Evolutionary conservation across 768 basidiomycete species (phyloP).

Genomic region (Lentinula aciculospora): DNA sequence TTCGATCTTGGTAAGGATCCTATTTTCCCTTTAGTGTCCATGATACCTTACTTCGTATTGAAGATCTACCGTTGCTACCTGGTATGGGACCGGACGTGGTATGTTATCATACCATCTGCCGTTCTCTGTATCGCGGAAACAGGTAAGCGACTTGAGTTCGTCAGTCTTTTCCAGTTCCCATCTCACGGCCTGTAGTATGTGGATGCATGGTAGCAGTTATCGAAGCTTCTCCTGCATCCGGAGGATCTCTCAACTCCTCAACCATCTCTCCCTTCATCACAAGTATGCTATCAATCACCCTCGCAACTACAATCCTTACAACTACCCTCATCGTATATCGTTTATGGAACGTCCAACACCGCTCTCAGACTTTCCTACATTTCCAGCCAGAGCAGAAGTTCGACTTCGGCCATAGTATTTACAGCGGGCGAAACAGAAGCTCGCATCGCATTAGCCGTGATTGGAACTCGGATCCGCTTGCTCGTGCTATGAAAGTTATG

Average conservation of each 20-base stretch:
- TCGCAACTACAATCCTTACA: slow-evolving; percentile 29
- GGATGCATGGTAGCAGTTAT: slow-evolving; percentile 25
- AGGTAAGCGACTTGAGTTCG: slow-evolving; percentile 15
- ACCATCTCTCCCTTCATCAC: slow-evolving; percentile 30
- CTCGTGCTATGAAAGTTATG: slow-evolving; percentile 23
- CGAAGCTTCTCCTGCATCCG: slow-evolving; percentile 21
- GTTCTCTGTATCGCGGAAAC: slow-evolving; percentile 31
- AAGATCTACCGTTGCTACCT: slow-evolving; percentile 35
- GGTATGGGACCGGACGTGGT: slow-evolving; percentile 25
- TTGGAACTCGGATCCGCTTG: slow-evolving; percentile 15
- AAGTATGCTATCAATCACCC: slow-evolving; percentile 28
- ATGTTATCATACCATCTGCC: slow-evolving; percentile 23
- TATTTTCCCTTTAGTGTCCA: background rate
- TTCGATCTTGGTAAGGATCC: slow-evolving; percentile 28
- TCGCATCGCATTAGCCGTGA: background rate
- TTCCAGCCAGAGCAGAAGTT: slow-evolving; percentile 4
- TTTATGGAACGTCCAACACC: slow-evolving; percentile 28
- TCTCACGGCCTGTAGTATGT: slow-evolving; percentile 19
- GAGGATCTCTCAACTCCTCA: slow-evolving; percentile 20
- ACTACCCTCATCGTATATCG: slow-evolving; percentile 32
- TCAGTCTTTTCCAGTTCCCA: background rate
- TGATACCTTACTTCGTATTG: background rate
- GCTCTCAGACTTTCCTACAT: slow-evolving; percentile 16
- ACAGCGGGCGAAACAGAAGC: background rate
- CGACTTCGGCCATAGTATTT: background rate